Evolutionary conservation across 371 early-diverging fungal genomes (phyloP).

Genomic region (Rhizopus sp.): DNA sequence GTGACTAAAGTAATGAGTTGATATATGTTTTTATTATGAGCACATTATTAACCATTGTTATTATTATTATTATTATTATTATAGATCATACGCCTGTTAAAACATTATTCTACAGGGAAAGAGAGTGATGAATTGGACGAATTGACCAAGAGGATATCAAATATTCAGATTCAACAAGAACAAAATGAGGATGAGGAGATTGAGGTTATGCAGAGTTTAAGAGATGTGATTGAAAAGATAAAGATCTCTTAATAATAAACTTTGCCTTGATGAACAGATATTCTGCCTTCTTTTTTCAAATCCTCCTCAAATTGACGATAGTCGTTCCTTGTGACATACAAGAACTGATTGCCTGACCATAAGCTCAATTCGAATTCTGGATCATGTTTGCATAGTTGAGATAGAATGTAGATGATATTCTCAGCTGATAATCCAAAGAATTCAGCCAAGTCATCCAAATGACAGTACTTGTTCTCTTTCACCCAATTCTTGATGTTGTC

Average conservation of each 20-base stretch:
- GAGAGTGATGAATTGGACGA: conserved; percentile 17
- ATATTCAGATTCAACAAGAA: conserved; percentile 5
- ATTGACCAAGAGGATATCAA: conserved; percentile 16
- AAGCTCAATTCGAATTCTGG: conserved; percentile 22
- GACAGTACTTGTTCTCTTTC: conserved; percentile 25
- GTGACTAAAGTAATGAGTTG: conserved; percentile 23
- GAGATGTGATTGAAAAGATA: conserved; percentile 25
- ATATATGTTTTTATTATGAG: background rate
- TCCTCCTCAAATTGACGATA: conserved; percentile 12
- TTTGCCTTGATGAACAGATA: conserved; percentile 20
- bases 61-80: too few species aligned
- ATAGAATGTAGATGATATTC: conserved; percentile 21
- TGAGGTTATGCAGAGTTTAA: conserved; percentile 21
- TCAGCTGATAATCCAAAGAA: conserved; percentile 11
- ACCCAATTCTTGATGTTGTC: conserved; percentile 28
- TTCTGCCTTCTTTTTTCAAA: conserved; percentile 15
- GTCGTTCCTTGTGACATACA: conserved; percentile 27
- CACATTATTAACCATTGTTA: too few species aligned
- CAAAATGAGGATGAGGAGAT: conserved; percentile 9
- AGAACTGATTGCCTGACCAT: conserved; percentile 22
- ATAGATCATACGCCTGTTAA: conserved; percentile 43
- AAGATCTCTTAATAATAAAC: conserved; percentile 7
- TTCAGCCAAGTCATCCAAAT: conserved; percentile 11
- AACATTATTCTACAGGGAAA: conserved; percentile 28
- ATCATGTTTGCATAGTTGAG: conserved; percentile 20